Conservation (phyloP, 2,329 filamentous ascomycete species). For the Penicillium crustosum region DNA sequence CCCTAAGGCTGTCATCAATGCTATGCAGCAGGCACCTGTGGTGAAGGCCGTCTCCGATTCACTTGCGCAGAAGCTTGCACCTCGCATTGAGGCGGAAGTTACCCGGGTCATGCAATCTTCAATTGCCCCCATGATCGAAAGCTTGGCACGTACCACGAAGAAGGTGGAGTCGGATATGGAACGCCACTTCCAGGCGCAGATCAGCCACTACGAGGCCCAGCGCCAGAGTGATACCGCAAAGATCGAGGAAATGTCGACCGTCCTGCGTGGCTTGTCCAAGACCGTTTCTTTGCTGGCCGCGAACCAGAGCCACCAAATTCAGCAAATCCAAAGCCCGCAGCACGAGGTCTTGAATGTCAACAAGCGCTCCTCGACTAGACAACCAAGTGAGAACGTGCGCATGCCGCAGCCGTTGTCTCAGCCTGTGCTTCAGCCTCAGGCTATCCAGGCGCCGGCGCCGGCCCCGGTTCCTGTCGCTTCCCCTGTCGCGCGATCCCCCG, state of each 20-base stretch:
- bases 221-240: slow-evolving; percentile 57
- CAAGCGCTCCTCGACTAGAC: slow-evolving; percentile 32
- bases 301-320: slow-evolving; percentile 44
- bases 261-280: slow-evolving; percentile 58
- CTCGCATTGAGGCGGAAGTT: slow-evolving; percentile 70
- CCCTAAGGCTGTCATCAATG: slow-evolving; percentile 64
- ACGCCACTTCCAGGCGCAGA: slow-evolving; percentile 54
- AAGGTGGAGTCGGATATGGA: slow-evolving; percentile 69
- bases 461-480: slow-evolving; percentile 14
- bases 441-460: not conserved
- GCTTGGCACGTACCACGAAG: slow-evolving; percentile 66
- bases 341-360: not conserved
- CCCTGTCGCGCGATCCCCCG: slow-evolving; percentile 26
- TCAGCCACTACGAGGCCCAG: slow-evolving; percentile 53
- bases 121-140: slow-evolving; percentile 66
- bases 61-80: slow-evolving; percentile 64
- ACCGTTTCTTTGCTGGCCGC: slow-evolving; percentile 46
- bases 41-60: slow-evolving; percentile 71
- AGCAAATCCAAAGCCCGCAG: slow-evolving; percentile 2
- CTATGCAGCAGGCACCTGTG: slow-evolving; percentile 72
- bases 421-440: not conserved
- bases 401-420: slow-evolving; percentile 17
- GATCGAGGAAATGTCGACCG: slow-evolving; percentile 58
- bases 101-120: slow-evolving; percentile 60
- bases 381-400: slow-evolving; percentile 22